Conservation (phyloP, 169 alveolate genomes). For the Cryptosporidium muris region DNA sequence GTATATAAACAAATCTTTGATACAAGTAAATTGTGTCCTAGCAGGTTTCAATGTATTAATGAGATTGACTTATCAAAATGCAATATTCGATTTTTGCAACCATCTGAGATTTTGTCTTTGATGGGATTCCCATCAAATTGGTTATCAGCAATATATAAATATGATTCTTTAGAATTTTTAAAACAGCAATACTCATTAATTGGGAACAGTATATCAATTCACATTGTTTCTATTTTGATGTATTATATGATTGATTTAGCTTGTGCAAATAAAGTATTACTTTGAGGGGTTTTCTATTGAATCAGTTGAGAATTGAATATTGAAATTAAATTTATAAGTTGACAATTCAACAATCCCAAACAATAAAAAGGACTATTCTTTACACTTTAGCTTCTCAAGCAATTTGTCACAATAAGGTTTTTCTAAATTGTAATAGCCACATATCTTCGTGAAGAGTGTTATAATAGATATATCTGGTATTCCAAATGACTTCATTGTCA, state of each 20-base stretch:
- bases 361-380: not conserved
- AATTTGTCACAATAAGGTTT: conserved; percentile 48
- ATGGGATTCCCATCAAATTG: conserved; percentile 78
- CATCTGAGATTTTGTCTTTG: conserved; percentile 78
- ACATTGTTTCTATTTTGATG: conserved; percentile 77
- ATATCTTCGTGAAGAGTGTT: conserved; percentile 48
- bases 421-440: conserved; percentile 58
- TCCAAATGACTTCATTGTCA: conserved; percentile 54
- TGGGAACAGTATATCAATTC: conserved; percentile 80
- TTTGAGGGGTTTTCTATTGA: no score
- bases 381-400: conserved; percentile 19
- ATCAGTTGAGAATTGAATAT: not conserved
- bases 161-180: conserved; percentile 7
- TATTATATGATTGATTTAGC: conserved; percentile 71
- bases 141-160: conserved; percentile 61
- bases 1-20: conserved; percentile 28
- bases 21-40: conserved; percentile 6
- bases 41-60: conserved; percentile 9
- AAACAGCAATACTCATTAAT: conserved; percentile 74
- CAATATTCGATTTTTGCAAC: conserved; percentile 77
- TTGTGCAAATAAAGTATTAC: no score
- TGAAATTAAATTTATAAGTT: not conserved
- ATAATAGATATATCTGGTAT: conserved; percentile 62
- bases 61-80: not conserved
- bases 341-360: not conserved